Evolutionary conservation across 2,329 filamentous ascomycete species (phyloP), one percentile per base, ranked within the genome.

Genomic region (Cytospora paraplurivora): DNA sequence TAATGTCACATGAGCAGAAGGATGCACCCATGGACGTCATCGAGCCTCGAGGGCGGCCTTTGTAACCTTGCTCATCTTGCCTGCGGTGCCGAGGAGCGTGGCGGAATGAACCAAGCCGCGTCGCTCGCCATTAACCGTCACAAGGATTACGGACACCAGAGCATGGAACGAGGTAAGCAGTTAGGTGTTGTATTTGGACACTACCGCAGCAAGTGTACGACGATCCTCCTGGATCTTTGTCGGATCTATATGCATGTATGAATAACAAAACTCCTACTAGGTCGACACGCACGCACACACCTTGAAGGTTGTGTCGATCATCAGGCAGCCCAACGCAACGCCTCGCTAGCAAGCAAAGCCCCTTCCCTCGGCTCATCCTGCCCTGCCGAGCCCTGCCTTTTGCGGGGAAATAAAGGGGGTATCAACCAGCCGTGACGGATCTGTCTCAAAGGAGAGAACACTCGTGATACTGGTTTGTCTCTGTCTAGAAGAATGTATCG

Each of bases 271-370:
- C 17, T 47, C 51, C 51, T 59, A 27, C 27, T 27, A 27, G 27
- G 27, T 27, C 27, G 27, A 27, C 44, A 8, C 7, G 10, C 12
- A 19, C 41, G 12, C 19, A 19, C 17, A 47, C 41, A 47, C 41
- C 17, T 15, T 47, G 2, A 27, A 27, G 11, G 7, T 47, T 47
- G 41, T 47, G 41, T 11, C 41, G 11, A 19, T 8, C 8, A 47
- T 7, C 44, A 12, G 8, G 37, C 33, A 32, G 37, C 35, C 59
- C 53, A 55, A 55, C 51, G 32, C n/a, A 61, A 61, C 51, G 59
- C 59, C 59, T 55, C 59, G 59, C 59, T 61, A 27, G 32, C 33
- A 55, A 55, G 51, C 33, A 37, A 34, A 10, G n/a, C 34, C 53
- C 32, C 27, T 37, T 12, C 37, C 27, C 50, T 12, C 38, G 32